Evolutionary conservation across 495 filamentous ascomycete species (phyloP).

Genomic region (Tuber microsphaerosporum): DNA sequence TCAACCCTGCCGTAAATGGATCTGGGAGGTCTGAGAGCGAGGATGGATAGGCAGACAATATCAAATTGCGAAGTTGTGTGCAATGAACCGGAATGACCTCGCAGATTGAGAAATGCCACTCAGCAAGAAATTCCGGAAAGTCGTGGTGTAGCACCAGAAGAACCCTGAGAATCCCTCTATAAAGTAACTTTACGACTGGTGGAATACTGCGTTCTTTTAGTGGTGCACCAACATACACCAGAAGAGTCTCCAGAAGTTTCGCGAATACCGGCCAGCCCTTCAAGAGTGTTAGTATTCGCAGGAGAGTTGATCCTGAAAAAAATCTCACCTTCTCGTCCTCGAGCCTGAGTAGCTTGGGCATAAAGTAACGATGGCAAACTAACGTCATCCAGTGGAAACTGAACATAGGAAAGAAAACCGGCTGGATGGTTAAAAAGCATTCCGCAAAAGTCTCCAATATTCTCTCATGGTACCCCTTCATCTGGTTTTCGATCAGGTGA

Average conservation of each 20-base stretch:
- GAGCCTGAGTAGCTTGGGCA: conserved; percentile 69
- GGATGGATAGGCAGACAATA: conserved; percentile 75
- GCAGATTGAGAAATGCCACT: conserved; percentile 78
- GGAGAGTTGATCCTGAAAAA: conserved; percentile 16
- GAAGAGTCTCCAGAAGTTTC: conserved; percentile 64
- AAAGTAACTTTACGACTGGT: conserved; percentile 68
- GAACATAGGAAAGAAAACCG: conserved; percentile 70
- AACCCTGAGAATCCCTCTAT: conserved; percentile 73
- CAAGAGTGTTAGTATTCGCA: conserved; percentile 18
- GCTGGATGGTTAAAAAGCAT: conserved; percentile 68
- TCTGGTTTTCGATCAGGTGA: conserved; percentile 43
- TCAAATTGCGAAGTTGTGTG: conserved; percentile 79
- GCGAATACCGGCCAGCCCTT: conserved; percentile 69
- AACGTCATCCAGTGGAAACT: conserved; percentile 76
- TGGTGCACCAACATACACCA: conserved; percentile 69
- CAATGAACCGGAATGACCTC: conserved; percentile 78
- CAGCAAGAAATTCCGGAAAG: conserved; percentile 83
- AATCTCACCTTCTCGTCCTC: conserved; percentile 46
- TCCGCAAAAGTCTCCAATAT: conserved; percentile 66
- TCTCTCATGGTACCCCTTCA: conserved; percentile 55
- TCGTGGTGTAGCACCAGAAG: conserved; percentile 84
- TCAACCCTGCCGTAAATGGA: conserved; percentile 70
- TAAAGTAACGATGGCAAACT: conserved; percentile 75
- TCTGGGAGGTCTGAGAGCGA: conserved; percentile 70
- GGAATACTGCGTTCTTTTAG: conserved; percentile 67